Base-by-base conservation (phyloP, 1,284 basidiomycete genomes). In the Grifola frondosa region DNA sequence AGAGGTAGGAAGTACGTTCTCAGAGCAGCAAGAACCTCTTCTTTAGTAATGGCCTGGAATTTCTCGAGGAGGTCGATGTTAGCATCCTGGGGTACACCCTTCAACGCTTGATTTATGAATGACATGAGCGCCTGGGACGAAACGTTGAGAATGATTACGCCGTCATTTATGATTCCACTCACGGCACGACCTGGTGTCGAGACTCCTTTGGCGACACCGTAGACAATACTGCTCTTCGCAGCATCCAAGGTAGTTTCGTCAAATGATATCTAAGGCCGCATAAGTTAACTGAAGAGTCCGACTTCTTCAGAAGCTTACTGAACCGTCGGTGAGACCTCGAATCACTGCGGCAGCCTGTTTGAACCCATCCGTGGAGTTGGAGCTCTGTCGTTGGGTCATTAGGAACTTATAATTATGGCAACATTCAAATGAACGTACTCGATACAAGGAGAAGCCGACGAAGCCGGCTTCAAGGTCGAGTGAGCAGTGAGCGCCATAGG, bases 161-260 rank as follows among this genome's bases (percentile, higher is more conserved):
- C 19, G 17, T 15, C 19, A 33, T 47, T 17, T 12, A 30, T 29
- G 23, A 24, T 49, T 12, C 34, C 15, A 67, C 78, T 61, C 61
- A 95, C 96, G 26, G 95, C 94, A 50, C 83, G 77, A 15, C 81
- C 80, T 23, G 91, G 83, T 1, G 92, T 97, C 20, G 92, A 87
- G 22, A 96, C 89, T 34, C 77, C 74, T 57, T 84, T 81, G 0
- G 95, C 84, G 6, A 93, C 86, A 16, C 76, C 74, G 61, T 85
- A 98, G 8, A 96, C 92, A 55, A 97, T 84, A 40, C 83, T 90
- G 46, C 89, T 91, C 70, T 97, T 95, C 4, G 95, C 93, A 1
- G 91, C 88, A 57, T 98, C 95, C 15, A 99, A 69, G 8, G 85
- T 84, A 5, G 91, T 88, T 44, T 84, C 77, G 41, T 94, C 90